Evolutionary conservation across 352 stramenopile species (phyloP), one percentile per base, ranked within the genome.

Genomic region (Globisporangium acanthophoron): DNA sequence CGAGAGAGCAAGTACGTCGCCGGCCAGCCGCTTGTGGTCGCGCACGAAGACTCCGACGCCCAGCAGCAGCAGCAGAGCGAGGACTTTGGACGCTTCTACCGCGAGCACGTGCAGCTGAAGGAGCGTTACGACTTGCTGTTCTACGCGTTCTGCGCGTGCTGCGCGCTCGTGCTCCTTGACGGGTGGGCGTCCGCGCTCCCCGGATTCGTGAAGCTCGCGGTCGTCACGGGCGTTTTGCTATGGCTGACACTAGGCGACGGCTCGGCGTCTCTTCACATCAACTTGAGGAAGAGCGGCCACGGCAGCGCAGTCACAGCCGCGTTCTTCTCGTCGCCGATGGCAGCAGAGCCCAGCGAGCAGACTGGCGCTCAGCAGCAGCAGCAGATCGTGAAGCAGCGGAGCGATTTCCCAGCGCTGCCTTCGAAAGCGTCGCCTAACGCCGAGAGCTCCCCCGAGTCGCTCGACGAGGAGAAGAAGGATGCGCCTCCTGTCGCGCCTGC

Each of bases 211-310:
- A 82, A 78, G 50, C 61, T 76, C 41, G 65, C 62, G n/a, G 37
- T 76, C 51, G 60, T 71, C 27, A 57, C 67, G 7, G 64, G 68
- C 4, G 35, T 82, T n/a, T 45, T 82, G 21, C 53, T 72, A 40
- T 77, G 70, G 66, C 62, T 82, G 8, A 67, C 61, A 2, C 37
- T 80, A 11, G 62, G 66, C 27, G 67, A 73, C 37, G 73, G 67
- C 18, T 69, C 68, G 21, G 68, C 70, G 18, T 76, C 73, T 11
- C 9, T 82, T 24, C 70, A 71, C n/a, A 78, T 82, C 24, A 70
- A 79, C 49, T 69, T 77, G 18, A 53, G 58, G 31, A 64, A 55
- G 51, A 64, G 56, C 45, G 62, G 56, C 29, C 57, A 47, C 8
- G 52, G 47, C 16, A 59, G 65, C 24, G 39, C 58, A 39, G 52